Evolutionary conservation across 805 yeast genomes (phyloP).

Genomic region (Metschnikowia cubensis): DNA sequence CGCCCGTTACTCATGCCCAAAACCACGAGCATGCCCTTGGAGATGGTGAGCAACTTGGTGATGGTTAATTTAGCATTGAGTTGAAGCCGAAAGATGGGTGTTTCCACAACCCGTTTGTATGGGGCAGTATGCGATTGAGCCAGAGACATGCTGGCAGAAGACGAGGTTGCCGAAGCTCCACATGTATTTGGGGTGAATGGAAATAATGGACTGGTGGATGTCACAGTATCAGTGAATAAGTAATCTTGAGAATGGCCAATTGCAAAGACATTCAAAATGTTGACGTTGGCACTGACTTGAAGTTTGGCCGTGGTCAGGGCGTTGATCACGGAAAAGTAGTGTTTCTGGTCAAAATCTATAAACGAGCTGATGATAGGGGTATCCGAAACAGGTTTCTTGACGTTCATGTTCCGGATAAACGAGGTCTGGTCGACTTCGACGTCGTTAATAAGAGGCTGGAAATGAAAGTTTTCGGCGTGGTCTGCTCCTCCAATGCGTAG

Average conservation of each 20-base stretch:
- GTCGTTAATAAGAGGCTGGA: slow-evolving; percentile 6
- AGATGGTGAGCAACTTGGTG: slow-evolving; percentile 36
- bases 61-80: slow-evolving; percentile 34
- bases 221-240: slow-evolving; percentile 18
- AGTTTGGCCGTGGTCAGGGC: slow-evolving; percentile 30
- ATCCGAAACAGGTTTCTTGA: slow-evolving; percentile 5
- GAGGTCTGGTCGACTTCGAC: neutral
- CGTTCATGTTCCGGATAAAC: neutral
- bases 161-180: slow-evolving; percentile 7
- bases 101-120: slow-evolving; percentile 37
- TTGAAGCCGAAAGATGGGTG: slow-evolving; percentile 43
- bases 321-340: slow-evolving; percentile 26
- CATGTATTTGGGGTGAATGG: slow-evolving; percentile 11
- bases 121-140: slow-evolving; percentile 10
- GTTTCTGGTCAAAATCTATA: slow-evolving; percentile 32
- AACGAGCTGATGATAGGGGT: slow-evolving; percentile 18
- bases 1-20: slow-evolving; percentile 70
- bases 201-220: slow-evolving; percentile 20
- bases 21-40: slow-evolving; percentile 44
- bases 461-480: neutral
- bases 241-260: slow-evolving; percentile 27
- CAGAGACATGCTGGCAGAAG: slow-evolving; percentile 11
- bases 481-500: slow-evolving; percentile 16
- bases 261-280: slow-evolving; percentile 45
- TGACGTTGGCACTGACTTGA: slow-evolving; percentile 46